Evolutionary conservation across 139 green algal genomes (phyloP), one percentile per base, ranked within the genome.

Genomic region (Pseudopediastrum boryanum): DNA sequence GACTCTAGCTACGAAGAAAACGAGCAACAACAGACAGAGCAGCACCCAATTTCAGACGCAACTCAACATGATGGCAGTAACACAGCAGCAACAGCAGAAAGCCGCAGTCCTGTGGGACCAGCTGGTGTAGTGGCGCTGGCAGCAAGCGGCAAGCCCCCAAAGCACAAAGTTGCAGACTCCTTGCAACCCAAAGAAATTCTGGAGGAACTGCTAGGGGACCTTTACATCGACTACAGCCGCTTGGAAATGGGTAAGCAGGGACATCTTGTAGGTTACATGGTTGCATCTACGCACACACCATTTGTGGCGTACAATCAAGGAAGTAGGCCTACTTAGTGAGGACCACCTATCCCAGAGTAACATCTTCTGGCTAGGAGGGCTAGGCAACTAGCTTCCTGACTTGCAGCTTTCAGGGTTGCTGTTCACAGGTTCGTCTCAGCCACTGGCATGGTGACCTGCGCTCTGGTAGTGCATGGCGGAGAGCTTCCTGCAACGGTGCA

Each of bases 151-250:
- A 6, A 25, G 54, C n/a, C 7, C n/a, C n/a, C 9, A 23, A 35
- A 6, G 21, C 23, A 35, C 62, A 27, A 8, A 23, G 9, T 7
- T 27, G 35, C 21, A 23, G 35, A 23, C 9, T 23, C 21, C 35
- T 46, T 75, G 66, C 56, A 41, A 27, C 81, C 81, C 0, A 61
- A 79, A 23, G 70, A 80, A 38, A 66, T 86, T 48, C 62, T 88
- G 36, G 67, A 90, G 46, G 84, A 92, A 71, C 70, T 91, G 42
- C 75, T 90, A 29, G 84, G 84, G 5, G 79, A 84, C 71, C 66
- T 90, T 70, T 91, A 83, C 69, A 75, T 91, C 1, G 51, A 85
- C 21, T 62, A 84, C 0, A 23, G 54, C 10, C 48, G 46, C 21
- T 79, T 91, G 29, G 19, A 54, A 6, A 81, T 81, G 74, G 74